A percentile compares a stretch with the other conserved stretches of the same genome.
These are phyloP conservation scores for Proliferodiscus dingleyae DNA, from an alignment of 2,329 filamentous ascomycete species.

Conservation along the genomic window DNA sequence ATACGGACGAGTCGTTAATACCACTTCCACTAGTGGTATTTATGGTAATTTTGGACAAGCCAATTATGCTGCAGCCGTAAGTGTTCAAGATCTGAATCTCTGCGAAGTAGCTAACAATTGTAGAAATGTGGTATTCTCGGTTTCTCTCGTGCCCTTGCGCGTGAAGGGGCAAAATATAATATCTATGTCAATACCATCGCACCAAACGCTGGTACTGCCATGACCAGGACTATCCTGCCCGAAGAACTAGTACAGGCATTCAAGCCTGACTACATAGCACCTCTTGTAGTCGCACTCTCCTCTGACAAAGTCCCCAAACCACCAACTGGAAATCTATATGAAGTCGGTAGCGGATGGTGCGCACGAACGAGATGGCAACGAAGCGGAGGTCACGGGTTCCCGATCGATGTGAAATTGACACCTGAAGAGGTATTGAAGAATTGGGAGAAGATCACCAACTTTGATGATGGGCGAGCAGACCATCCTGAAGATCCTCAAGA, in stretches of 20 bases:
- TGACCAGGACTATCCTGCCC: constrained; percentile 91
- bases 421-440: constrained; percentile 76
- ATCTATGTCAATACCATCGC: constrained; percentile 98
- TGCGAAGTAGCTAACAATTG: constrained; percentile 6
- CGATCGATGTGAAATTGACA: constrained; percentile 73
- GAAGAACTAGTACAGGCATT: constrained; percentile 98
- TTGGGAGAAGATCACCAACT: constrained; percentile 77
- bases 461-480: constrained; percentile 82
- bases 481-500: constrained; percentile 76
- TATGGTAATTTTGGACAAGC: constrained; percentile 99
- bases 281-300: constrained; percentile 77
- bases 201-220: constrained; percentile 90
- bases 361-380: constrained; percentile 93
- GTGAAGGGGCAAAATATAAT: constrained; percentile 95
- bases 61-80: constrained; percentile 87
- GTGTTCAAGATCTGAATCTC: constrained; percentile 37
- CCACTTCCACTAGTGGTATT: constrained; percentile 92
- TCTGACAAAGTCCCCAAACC: constrained; percentile 83
- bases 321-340: constrained; percentile 83
- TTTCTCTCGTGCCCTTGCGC: constrained; percentile 85
- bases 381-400: constrained; percentile 84
- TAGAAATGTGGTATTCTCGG: constrained; percentile 90
- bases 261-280: constrained; percentile 98
- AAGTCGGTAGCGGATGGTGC: constrained; percentile 92
- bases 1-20: constrained; percentile 96